phyloP scores from a whole-genome alignment of 2,329 filamentous ascomycete species.

The Aspergillus sp. region DNA sequence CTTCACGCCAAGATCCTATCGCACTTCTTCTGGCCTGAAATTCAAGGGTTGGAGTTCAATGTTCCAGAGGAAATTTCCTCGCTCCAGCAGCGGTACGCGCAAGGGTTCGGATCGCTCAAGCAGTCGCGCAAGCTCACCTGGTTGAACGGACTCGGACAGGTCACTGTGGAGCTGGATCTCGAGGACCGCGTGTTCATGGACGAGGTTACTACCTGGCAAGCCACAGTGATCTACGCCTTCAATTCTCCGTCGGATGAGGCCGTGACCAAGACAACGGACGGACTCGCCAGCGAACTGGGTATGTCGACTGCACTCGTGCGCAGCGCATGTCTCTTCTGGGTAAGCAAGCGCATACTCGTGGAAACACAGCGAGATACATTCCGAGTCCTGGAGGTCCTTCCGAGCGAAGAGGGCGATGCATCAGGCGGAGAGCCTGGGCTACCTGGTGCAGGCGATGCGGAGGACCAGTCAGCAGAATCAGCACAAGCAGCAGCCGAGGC shows the following conservation, averaged over 20 bases:
- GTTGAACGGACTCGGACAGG: constrained; percentile 79
- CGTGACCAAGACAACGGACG: constrained; percentile 42
- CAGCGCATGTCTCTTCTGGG: constrained; percentile 64
- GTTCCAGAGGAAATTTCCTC: constrained; percentile 49
- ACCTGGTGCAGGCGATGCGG: constrained; percentile 18
- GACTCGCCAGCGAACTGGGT: constrained; percentile 52
- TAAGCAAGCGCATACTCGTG: constrained; percentile 57
- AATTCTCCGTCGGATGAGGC: constrained; percentile 47
- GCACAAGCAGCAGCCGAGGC: constrained; percentile 23
- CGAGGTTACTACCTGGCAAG: constrained; percentile 80
- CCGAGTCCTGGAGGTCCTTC: constrained; percentile 58
- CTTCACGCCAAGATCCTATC: constrained; percentile 86
- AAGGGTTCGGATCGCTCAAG: constrained; percentile 78
- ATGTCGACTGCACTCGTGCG: constrained; percentile 61
- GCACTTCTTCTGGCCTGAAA: constrained; percentile 86
- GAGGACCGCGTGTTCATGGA: constrained; percentile 73
- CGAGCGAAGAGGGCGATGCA: constrained; percentile 27
- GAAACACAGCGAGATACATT: constrained; percentile 54
- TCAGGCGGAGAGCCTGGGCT: constrained; percentile 24
- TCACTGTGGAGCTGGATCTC: constrained; percentile 77
- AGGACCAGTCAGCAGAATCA: constrained; percentile 9
- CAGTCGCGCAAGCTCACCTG: constrained; percentile 83
- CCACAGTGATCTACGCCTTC: constrained; percentile 84
- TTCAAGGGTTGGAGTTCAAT: constrained; percentile 59
- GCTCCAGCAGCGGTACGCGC: constrained; percentile 70